phyloP scores from a whole-genome alignment of 2,329 filamentous ascomycete species.

The Colletotrichum chrysophilum region DNA sequence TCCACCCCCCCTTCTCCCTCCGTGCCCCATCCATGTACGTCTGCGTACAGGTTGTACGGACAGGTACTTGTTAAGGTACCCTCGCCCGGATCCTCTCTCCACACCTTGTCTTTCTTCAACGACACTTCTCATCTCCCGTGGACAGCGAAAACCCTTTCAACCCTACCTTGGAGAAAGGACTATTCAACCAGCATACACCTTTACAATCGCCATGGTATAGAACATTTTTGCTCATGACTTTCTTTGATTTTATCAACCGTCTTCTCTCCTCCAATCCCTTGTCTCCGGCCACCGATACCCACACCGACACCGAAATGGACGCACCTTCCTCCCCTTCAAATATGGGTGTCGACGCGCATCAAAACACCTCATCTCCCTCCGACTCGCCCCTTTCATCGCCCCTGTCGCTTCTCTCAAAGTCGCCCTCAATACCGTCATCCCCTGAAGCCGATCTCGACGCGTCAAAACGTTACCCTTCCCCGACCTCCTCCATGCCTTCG shows the following conservation, averaged over 20 bases:
- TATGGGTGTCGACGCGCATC: slow-evolving; percentile 16
- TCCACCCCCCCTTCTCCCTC: neutral
- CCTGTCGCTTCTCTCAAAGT: slow-evolving; percentile 57
- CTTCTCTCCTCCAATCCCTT: neutral
- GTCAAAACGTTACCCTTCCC: slow-evolving; percentile 57
- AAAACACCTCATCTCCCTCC: slow-evolving; percentile 26
- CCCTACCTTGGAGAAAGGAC: neutral
- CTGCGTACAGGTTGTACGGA: slow-evolving; percentile 2
- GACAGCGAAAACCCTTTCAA: slow-evolving; percentile 22
- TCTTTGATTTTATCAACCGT: neutral
- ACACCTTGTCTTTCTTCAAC: slow-evolving; percentile 24
- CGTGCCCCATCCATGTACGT: slow-evolving; percentile 17
- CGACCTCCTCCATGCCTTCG: slow-evolving; percentile 46
- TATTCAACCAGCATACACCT: neutral
- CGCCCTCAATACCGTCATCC: slow-evolving; percentile 56
- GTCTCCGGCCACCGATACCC: neutral
- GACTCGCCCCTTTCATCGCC: slow-evolving; percentile 55
- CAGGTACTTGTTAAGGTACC: slow-evolving; percentile 21
- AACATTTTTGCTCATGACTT: slow-evolving; percentile 10
- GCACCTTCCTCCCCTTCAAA: slow-evolving; percentile 5
- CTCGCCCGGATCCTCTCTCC: slow-evolving; percentile 20
- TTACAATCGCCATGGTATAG: slow-evolving; percentile 21
- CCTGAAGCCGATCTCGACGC: slow-evolving; percentile 40
- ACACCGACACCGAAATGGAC: slow-evolving; percentile 10
- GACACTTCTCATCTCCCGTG: slow-evolving; percentile 12